A percentile compares a stretch with the other conserved stretches of the same genome.
These are phyloP conservation scores for Apiotrichum siamense DNA, from an alignment of 1,284 basidiomycete genomes.

Conservation along the genomic window DNA sequence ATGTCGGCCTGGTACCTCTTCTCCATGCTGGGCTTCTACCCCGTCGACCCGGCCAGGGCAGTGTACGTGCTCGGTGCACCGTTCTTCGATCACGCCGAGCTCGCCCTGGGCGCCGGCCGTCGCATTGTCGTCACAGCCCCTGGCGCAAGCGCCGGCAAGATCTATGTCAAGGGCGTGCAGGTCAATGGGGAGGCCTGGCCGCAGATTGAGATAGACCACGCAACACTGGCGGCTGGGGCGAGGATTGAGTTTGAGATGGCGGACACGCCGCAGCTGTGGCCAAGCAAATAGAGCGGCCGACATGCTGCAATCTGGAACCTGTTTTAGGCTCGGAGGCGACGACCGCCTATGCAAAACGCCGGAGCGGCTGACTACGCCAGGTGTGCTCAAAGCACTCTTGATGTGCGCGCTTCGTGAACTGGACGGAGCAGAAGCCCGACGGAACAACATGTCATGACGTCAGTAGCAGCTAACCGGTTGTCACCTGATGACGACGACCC, in stretches of 20 bases:
- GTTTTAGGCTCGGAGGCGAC: too few relatives aligned
- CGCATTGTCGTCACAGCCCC: slow-evolving; percentile 49
- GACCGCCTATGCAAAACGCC: too few relatives aligned
- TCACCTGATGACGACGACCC: too few relatives aligned
- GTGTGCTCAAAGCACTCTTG: too few relatives aligned
- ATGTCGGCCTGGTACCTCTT: slow-evolving; percentile 85
- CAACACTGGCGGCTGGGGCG: slow-evolving; percentile 54
- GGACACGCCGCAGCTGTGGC: slow-evolving; percentile 50
- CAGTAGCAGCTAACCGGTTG: too few relatives aligned
- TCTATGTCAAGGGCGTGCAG: slow-evolving; percentile 57
- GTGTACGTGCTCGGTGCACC: slow-evolving; percentile 73
- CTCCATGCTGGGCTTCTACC: slow-evolving; percentile 74
- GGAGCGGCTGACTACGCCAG: too few relatives aligned
- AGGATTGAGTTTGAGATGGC: slow-evolving; percentile 63
- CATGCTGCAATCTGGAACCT: too few relatives aligned
- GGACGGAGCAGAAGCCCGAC: neutral
- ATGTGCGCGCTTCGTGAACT: neutral
- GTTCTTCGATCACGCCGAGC: slow-evolving; percentile 82
- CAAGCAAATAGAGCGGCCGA: neutral
- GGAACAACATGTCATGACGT: too few relatives aligned
- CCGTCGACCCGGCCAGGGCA: slow-evolving; percentile 70
- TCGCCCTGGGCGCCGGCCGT: slow-evolving; percentile 53
- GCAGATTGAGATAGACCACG: slow-evolving; percentile 55
- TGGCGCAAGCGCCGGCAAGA: slow-evolving; percentile 53
- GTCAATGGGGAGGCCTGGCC: slow-evolving; percentile 53